These are phyloP conservation scores for Irpex rosettiformis DNA, from an alignment of 1,284 basidiomycete genomes.

Conservation along the genomic window DNA sequence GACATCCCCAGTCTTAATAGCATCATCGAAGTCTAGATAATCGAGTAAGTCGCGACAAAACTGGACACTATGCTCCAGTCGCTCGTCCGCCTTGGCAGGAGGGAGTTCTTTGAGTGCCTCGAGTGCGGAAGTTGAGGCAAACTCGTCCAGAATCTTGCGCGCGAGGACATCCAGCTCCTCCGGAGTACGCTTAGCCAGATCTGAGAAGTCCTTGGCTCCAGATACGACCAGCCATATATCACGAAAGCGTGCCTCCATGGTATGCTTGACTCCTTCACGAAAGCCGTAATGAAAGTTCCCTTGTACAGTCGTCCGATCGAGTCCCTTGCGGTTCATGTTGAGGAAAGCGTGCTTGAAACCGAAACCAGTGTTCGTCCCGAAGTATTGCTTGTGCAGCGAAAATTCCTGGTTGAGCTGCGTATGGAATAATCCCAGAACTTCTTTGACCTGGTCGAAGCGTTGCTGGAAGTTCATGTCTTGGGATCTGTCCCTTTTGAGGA, in stretches of 20 bases:
- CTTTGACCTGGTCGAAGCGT: constrained; percentile 20
- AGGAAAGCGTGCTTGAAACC: constrained; percentile 18
- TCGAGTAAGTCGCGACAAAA: constrained; percentile 32
- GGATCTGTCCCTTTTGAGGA: constrained; percentile 17
- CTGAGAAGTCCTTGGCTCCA: constrained; percentile 16
- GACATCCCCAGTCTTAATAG: constrained; percentile 35
- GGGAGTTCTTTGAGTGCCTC: constrained; percentile 12
- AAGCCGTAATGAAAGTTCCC: constrained; percentile 32
- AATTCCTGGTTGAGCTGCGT: constrained; percentile 16
- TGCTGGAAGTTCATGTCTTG: constrained; percentile 22
- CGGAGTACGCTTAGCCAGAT: constrained; percentile 22
- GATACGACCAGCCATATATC: constrained; percentile 23
- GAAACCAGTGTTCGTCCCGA: constrained; percentile 11
- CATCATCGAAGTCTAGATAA: constrained; percentile 32
- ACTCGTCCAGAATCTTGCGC: not conserved
- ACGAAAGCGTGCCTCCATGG: constrained; percentile 30
- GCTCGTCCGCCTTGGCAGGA: constrained; percentile 24
- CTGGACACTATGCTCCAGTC: constrained; percentile 24
- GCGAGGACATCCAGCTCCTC: constrained; percentile 22
- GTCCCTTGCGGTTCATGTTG: constrained; percentile 14
- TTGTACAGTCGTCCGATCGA: constrained; percentile 13
- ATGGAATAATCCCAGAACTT: constrained; percentile 25
- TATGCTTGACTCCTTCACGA: constrained; percentile 26
- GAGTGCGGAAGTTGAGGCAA: constrained; percentile 2
- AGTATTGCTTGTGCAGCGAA: constrained; percentile 22